A percentile compares a stretch with the other conserved stretches of the same genome.
Conservation (phyloP, 495 filamentous ascomycete species). For the Diplogelasinospora grovesii region DNA sequence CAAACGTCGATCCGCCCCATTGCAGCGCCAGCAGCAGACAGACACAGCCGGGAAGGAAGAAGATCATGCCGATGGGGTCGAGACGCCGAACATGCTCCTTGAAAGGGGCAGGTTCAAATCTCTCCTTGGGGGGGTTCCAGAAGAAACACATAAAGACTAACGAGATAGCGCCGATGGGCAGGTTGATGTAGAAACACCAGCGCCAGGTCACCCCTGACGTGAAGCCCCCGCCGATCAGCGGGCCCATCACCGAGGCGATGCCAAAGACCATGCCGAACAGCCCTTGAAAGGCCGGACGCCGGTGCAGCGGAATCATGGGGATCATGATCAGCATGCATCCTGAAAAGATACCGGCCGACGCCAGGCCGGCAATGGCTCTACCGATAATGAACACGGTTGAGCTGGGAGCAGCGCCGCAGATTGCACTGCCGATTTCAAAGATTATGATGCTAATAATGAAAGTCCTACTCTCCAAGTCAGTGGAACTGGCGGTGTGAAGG, state of each 20-base stretch:
- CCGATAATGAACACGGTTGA: conserved; percentile 56
- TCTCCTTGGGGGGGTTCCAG: conserved; percentile 34
- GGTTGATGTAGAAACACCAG: conserved; percentile 60
- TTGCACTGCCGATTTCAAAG: conserved; percentile 58
- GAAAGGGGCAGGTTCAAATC: conserved; percentile 22
- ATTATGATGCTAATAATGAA: conserved; percentile 43
- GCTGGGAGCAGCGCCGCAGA: conserved; percentile 56
- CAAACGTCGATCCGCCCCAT: conserved; percentile 73
- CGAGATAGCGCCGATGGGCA: conserved; percentile 51
- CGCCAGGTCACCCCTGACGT: conserved; percentile 44
- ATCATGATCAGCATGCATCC: conserved; percentile 52
- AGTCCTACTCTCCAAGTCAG: conserved; percentile 20
- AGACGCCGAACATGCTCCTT: conserved; percentile 46
- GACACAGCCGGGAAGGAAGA: conserved; percentile 68
- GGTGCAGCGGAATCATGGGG: conserved; percentile 48
- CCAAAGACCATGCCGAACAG: conserved; percentile 52
- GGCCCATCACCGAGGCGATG: conserved; percentile 42
- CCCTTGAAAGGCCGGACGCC: conserved; percentile 48
- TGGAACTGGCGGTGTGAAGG: neutral
- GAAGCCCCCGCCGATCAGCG: conserved; percentile 45
- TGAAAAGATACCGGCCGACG: conserved; percentile 48
- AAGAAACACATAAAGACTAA: conserved; percentile 42
- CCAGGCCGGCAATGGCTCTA: conserved; percentile 55
- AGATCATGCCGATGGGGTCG: conserved; percentile 62
- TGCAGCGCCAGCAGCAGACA: conserved; percentile 72